Base-by-base conservation (phyloP, 805 yeast genomes). In the Yarrowia alimentaria region DNA sequence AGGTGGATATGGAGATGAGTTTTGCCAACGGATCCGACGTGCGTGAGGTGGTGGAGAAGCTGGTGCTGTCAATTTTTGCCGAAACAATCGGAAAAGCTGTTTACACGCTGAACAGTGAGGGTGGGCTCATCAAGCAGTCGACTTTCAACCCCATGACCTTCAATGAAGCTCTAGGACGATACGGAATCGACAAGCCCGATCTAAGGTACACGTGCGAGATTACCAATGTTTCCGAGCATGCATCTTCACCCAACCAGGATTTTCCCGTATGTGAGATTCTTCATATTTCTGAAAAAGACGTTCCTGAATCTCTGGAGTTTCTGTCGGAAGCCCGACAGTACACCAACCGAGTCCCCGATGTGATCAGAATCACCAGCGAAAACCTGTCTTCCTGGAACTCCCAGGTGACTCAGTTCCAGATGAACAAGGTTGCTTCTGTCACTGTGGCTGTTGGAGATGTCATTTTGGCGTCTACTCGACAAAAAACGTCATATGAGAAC, bases 151-250 rank as follows among this genome's bases (percentile, higher is more conserved):
- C 48, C 7, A 59, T 91, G 53, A 69, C 78, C 1, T 93, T 93
- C 60, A 57, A 64, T 0, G 83, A 85, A 3, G 96, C 88, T 0
- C 72, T 93, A 65, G 62, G 77, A 1, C 71, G 67, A 14, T 93
- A 80, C 61, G 99, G 99, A 12, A 85, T 90, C 47, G 99, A 93
- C 63, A 93, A 93, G 64, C 99, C 99, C 0, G 98, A 93, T 64
- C 67, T 93, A 56, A 73, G 97, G 55, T 61, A 58, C 17, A 61
- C 68, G 1, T 56, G 87, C 24, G 62, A 71, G 25, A 76, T 88
- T 32, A 53, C 59, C 1, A 70, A 59, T 51, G 73, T 75, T 17
- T 60, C 60, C 12, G 65, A 71, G 1, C 57, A 51, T 3, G 64
- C 69, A 6, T 64, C 75, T 19, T 40, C 47, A 3, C 57, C 62